Evolutionary conservation across 768 basidiomycete species (phyloP), one percentile per base, ranked within the genome.

Genomic region (Lentinus brumalis): DNA sequence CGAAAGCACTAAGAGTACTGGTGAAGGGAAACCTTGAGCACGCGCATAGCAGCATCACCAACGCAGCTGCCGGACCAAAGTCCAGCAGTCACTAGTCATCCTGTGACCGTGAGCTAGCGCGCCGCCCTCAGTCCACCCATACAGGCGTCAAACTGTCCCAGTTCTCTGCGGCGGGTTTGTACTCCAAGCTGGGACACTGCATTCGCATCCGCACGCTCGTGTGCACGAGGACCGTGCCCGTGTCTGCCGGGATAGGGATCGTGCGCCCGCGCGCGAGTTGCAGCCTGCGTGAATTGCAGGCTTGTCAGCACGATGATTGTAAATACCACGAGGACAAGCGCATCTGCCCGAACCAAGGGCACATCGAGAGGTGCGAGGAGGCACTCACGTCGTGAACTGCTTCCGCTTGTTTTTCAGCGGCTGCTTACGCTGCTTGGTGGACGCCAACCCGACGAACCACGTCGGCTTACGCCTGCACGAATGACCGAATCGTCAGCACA

Each of bases 361-460:
- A 26, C 21, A 26, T 26, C 21, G 21, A 26, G 21, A 26, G 21
- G 21, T 26, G 21, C 21, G 21, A 35, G 39, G 45, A 32, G 15
- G 30, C 11, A 62, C 69, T 55, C 44, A 66, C 67, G 31, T 49
- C 47, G 10, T 38, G 38, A 62, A 50, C 45, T 65, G 53, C 38
- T 39, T 54, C 71, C 70, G 70, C 12, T 32, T 38, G 45, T 62
- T 50, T 53, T 53, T 30, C 18, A 39, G n/a, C n/a, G 46, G 45
- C 56, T 71, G 70, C 18, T 55, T 44, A 32, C 71, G 67, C 61
- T 73, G 72, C 58, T 57, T 47, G 35, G 72, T 55, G 18, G 76
- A 76, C 26, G 79, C n/a, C 7, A 78, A 56, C 70, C 91, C 89
- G 21, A 26, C 21, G 2, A 26, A 26, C 21, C 21, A 26, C 21